Evolutionary conservation across 1,139 yeast genomes (phyloP).

Genomic region (Pichia sp.): DNA sequence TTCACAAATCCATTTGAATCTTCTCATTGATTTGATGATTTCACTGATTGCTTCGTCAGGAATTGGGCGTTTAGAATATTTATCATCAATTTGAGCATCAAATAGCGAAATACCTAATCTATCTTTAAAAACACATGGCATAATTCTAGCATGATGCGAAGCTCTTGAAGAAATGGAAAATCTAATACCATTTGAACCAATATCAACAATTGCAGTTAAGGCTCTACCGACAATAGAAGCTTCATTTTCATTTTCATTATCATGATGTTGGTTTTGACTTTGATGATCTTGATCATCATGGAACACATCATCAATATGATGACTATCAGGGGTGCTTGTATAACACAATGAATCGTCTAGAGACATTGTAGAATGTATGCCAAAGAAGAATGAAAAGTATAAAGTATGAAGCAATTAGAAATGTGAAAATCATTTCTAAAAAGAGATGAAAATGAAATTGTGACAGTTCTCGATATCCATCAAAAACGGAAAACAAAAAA

Average conservation of each 20-base stretch:
- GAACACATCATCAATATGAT: constrained; percentile 21
- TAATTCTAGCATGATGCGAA: constrained; percentile 56
- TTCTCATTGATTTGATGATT: constrained; percentile 49
- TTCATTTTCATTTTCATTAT: constrained; percentile 33
- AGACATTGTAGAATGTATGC: constrained; percentile 10
- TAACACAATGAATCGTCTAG: constrained; percentile 8
- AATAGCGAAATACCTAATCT: constrained; percentile 58
- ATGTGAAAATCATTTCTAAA: too few species aligned
- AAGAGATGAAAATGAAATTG: too few species aligned
- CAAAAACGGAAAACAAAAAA: too few species aligned
- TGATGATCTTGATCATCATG: neutral
- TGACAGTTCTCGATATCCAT: too few species aligned
- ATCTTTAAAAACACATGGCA: constrained; percentile 68
- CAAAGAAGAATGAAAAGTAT: too few species aligned
- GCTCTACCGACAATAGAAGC: constrained; percentile 49
- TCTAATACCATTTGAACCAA: constrained; percentile 62
- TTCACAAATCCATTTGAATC: constrained; percentile 57
- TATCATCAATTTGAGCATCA: constrained; percentile 43
- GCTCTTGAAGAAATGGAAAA: constrained; percentile 61
- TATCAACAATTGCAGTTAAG: constrained; percentile 55
- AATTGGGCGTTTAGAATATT: constrained; percentile 39
- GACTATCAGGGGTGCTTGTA: constrained; percentile 20
- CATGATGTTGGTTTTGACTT: neutral
- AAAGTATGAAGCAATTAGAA: too few species aligned
- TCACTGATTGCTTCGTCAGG: constrained; percentile 49